Evolutionary conservation across 108 stramenopile genomes (phyloP).

Genomic region (Cyclostephanos invisitatus): DNA sequence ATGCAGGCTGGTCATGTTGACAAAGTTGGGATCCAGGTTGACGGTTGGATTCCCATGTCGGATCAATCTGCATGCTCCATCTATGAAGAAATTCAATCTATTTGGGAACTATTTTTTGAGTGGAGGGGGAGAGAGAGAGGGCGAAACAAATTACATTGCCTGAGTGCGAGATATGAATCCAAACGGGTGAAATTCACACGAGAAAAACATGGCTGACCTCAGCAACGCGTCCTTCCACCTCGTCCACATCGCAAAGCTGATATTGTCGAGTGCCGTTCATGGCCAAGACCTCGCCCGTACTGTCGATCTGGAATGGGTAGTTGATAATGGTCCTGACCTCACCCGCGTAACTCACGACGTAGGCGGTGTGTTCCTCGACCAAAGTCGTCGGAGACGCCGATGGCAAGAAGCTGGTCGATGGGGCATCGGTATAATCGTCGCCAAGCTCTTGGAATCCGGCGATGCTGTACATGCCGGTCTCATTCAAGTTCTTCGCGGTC

Average conservation of each 20-base stretch:
- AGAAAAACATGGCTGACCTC: conserved; percentile 8
- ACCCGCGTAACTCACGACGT: conserved; percentile 40
- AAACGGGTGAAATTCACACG: too few relatives aligned
- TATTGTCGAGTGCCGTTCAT: conserved; percentile 34
- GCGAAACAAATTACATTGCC: not conserved
- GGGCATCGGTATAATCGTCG: conserved; percentile 15
- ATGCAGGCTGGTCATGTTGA: conserved; percentile 36
- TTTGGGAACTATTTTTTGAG: conserved; percentile 10
- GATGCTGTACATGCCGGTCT: conserved; percentile 12
- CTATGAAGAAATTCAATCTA: conserved; percentile 31
- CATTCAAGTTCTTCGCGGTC: conserved; percentile 13
- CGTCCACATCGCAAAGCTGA: conserved; percentile 38
- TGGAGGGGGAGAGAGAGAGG: too few relatives aligned
- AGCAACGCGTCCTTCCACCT: conserved; percentile 30
- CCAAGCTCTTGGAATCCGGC: conserved; percentile 26
- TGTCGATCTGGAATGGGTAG: conserved; percentile 37
- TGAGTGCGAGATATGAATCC: too few relatives aligned
- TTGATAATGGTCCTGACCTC: conserved; percentile 37
- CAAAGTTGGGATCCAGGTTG: conserved; percentile 37
- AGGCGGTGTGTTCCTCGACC: conserved; percentile 18
- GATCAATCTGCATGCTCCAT: conserved; percentile 8
- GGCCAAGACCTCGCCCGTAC: conserved; percentile 28
- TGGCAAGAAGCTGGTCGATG: conserved; percentile 18
- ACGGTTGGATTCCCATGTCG: conserved; percentile 47
- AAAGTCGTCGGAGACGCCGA: conserved; percentile 22